Evolutionary conservation across 2,329 filamentous ascomycete genomes (phyloP), one percentile per base, ranked within the genome.

Genomic region (Arthroderma sp.): DNA sequence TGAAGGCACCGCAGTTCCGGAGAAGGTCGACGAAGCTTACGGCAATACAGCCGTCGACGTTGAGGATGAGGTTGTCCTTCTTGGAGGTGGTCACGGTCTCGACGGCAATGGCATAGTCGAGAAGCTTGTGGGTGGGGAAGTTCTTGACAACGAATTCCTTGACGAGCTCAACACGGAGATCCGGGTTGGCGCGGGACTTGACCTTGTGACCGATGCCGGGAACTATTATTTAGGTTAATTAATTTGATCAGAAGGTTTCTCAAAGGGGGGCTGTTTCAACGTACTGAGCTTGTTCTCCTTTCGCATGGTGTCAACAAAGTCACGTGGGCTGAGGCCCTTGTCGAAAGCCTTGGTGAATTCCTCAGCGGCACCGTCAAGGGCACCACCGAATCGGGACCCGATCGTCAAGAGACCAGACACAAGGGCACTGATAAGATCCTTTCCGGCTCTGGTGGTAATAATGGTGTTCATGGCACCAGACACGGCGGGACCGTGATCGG

Each of bases 391-490:
- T 52, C 91, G 84, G 48, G 89, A 95, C 62, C 91, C 91, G 60
- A 98, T 98, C 58, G 91, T 98, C 63, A 98, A 74, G 44, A 98
- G 84, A 86, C 91, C 91, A 59, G 85, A 85, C 47, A 98, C 91
- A 52, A 98, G 78, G 40, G 91, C 84, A 59, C 81, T 88, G 74
- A 98, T 96, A 56, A 98, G 74, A 65, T 98, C 91, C 78, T 98
- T 98, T 67, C 91, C 91, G 52, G 91, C 91, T 84, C 91, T 85
- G 49, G 91, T 98, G 52, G 91, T 98, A 67, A 98, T 96, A 67
- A 98, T 98, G 66, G 91, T 98, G 82, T 98, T 98, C 91, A 98
- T 98, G 68, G 91, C 91, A 78, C 91, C 91, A 58, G 91, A 98
- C 58, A 98, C 91, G 58, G 91, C 91, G 44, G 91, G 91, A 70